Base-by-base conservation (phyloP, 257 asterid species). In the Schizonepeta tenuifolia region DNA sequence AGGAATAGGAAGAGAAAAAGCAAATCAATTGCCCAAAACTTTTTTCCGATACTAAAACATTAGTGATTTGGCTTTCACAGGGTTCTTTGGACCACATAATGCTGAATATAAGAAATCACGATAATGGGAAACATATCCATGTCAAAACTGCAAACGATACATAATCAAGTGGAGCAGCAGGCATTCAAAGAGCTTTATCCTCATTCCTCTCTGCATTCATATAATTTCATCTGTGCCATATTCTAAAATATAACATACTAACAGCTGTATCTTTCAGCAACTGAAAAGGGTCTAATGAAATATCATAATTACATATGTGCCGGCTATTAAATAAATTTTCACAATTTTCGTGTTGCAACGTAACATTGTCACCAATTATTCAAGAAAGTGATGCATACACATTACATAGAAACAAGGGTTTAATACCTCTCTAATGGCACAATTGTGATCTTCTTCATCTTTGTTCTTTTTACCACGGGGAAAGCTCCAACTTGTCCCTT, bases 401-500 rank as follows among this genome's bases (percentile, higher is more conserved):
- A 75, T 24, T 24, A 24, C 26, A 24, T 24, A 24, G 51, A 46
- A 74, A 69, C 71, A 68, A 72, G 38, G 56, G 7, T 65, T 18
- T 51, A 76, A 38, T 86, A 90, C 97, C 77, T 90, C 97, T 90
- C 96, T 85, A 55, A 90, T 71, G 62, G 97, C 97, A 84, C 97
- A 90, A 11, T 81, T 77, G 71, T 88, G 90, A 75, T 90, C 97
- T 75, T 90, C 97, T 79, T 90, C 97, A 31, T 90, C 97, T 80
- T 90, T 90, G 71, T 78, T 88, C 84, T 90, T 88, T 69, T 90
- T 90, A n/a, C 97, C 97, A 78, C 96, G 96, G 7, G 97, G 97
- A 82, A 90, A 88, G 76, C 97, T 90, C 97, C 97, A 90, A 80
- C 97, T 90, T 58, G 92, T 70, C 56, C 97, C 97, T 78, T 90